These are phyloP conservation scores for Vanilla planifolia DNA, from an alignment of 106 monocot species.

Conservation along the genomic window DNA sequence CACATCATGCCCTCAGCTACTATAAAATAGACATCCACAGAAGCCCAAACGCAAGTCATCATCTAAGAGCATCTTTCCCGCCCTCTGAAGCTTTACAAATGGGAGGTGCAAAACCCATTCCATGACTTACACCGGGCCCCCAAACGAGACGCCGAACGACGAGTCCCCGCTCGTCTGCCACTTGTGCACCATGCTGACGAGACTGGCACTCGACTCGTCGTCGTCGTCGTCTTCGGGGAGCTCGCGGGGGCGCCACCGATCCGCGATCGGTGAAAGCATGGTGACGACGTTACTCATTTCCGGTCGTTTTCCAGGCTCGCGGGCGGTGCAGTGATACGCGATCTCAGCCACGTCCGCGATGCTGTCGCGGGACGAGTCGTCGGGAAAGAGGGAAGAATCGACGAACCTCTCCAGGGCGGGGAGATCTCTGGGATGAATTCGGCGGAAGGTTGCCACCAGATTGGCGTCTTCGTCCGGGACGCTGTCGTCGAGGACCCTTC, in stretches of 20 bases:
- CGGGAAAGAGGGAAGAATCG: slow-evolving; percentile 43
- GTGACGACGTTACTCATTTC: slow-evolving; percentile 91
- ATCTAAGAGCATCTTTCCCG: no score
- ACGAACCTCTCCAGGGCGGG: slow-evolving; percentile 39
- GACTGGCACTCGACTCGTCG: slow-evolving; percentile 23
- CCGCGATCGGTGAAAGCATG: slow-evolving; percentile 54
- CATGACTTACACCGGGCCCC: no score
- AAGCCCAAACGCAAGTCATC: no score
- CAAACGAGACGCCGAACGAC: slow-evolving; percentile 22
- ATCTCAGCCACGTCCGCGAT: slow-evolving; percentile 61
- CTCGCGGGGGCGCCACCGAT: slow-evolving; percentile 61
- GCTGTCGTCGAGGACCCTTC: slow-evolving; percentile 74
- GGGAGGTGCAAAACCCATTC: no score
- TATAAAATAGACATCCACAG: no score
- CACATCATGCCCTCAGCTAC: no score
- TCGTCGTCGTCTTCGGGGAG: slow-evolving; percentile 16
- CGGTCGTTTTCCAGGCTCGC: slow-evolving; percentile 67
- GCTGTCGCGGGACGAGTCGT: slow-evolving; percentile 31
- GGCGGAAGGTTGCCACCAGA: slow-evolving; percentile 59
- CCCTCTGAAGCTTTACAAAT: no score
- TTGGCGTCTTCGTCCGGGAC: slow-evolving; percentile 50
- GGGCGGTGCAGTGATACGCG: slow-evolving; percentile 76
- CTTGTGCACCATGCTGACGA: slow-evolving; percentile 33
- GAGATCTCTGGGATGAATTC: slow-evolving; percentile 18
- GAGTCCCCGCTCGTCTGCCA: slow-evolving; percentile 48